These are phyloP conservation scores for Chrysanthemum lavandulifolium DNA, from an alignment of 129 eudicot genomes.

Conservation along the genomic window DNA sequence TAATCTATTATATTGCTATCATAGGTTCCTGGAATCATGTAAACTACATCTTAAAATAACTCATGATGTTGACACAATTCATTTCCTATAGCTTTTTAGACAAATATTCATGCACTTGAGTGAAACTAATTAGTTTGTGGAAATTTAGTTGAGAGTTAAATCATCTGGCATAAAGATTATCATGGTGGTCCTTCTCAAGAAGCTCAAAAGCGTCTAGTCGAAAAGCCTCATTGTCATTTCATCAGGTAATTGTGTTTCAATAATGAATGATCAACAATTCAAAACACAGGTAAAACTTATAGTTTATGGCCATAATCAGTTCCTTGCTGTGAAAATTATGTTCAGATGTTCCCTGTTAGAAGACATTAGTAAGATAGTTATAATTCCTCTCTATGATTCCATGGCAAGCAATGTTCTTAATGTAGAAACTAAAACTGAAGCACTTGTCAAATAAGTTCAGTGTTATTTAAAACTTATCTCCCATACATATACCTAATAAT, in stretches of 20 bases:
- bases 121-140: background rate
- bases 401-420: background rate
- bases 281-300: background rate
- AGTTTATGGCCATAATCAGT: background rate
- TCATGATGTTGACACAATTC: constrained; percentile 25
- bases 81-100: background rate
- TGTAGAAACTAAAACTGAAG: constrained; percentile 2
- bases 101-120: background rate
- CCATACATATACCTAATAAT: constrained; percentile 15
- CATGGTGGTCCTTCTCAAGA: constrained; percentile 12
- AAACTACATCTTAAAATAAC: constrained; percentile 20
- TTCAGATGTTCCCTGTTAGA: constrained; percentile 20
- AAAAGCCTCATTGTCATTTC: background rate
- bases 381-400: constrained; percentile 1
- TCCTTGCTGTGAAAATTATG: constrained; percentile 1
- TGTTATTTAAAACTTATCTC: constrained; percentile 13
- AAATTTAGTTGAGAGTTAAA: background rate
- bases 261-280: background rate
- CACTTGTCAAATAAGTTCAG: background rate
- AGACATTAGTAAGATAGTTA: constrained; percentile 13
- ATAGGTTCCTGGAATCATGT: constrained; percentile 25
- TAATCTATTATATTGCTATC: constrained; percentile 2
- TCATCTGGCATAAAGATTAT: background rate
- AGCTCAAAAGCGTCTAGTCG: background rate
- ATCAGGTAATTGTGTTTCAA: background rate